Conservation (phyloP, 768 basidiomycete genomes). For the Russula brevipes region DNA sequence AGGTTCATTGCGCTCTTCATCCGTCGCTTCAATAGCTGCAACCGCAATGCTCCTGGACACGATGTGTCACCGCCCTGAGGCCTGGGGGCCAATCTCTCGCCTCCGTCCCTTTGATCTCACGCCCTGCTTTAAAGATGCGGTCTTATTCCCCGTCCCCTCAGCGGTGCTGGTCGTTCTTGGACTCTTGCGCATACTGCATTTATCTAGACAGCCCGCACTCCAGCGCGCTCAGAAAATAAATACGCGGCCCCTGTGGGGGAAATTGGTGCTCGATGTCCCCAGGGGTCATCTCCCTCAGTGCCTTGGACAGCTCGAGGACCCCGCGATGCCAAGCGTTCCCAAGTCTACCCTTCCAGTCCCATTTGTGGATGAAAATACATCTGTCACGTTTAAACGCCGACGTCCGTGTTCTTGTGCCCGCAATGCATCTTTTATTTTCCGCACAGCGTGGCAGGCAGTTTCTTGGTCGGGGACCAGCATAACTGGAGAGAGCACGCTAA, state of each 20-base stretch:
- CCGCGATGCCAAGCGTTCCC: too few relatives aligned
- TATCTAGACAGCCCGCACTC: conserved; percentile 30
- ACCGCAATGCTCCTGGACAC: background rate
- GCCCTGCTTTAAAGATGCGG: conserved; percentile 74
- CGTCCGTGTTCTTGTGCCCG: too few relatives aligned
- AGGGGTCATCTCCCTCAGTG: too few relatives aligned
- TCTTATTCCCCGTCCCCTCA: conserved; percentile 53
- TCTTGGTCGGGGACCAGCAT: too few relatives aligned
- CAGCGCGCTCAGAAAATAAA: conserved; percentile 43
- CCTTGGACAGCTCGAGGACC: too few relatives aligned
- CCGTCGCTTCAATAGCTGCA: background rate
- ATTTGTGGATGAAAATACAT: too few relatives aligned
- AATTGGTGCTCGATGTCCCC: conserved; percentile 50
- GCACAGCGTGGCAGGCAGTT: too few relatives aligned
- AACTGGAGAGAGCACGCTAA: too few relatives aligned
- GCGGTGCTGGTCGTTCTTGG: conserved; percentile 41
- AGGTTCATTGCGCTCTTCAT: background rate
- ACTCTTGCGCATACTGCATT: conserved; percentile 36
- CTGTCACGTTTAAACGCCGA: too few relatives aligned
- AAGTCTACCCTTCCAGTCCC: too few relatives aligned
- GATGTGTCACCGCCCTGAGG: conserved; percentile 53
- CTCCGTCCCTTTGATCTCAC: conserved; percentile 69
- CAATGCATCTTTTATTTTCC: too few relatives aligned
- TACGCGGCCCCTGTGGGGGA: conserved; percentile 47
- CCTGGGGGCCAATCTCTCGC: conserved; percentile 58